Conservation (phyloP, 805 yeast genomes). For the Cyberlindnera americana region DNA sequence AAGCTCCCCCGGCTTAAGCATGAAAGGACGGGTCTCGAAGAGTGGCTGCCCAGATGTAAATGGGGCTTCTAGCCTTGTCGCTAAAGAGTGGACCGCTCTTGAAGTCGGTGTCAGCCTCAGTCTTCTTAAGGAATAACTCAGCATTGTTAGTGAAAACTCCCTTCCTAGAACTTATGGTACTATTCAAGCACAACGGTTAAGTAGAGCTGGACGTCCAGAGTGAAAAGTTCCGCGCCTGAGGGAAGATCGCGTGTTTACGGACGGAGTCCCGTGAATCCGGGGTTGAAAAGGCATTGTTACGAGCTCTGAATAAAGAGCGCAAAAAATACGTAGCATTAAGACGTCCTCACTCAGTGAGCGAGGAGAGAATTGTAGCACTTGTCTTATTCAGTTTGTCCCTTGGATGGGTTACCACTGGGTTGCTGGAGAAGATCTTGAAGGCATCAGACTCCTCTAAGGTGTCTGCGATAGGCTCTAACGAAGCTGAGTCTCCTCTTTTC, state of each 20-base stretch:
- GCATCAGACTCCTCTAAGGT: not conserved
- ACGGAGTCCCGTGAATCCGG: not conserved
- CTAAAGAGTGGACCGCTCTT: conserved; percentile 3
- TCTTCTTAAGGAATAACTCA: not conserved
- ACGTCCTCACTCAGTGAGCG: not conserved
- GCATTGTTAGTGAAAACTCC: not conserved
- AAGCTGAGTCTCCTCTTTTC: not conserved
- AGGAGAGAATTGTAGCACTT: conserved; percentile 8
- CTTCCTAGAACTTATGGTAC: too few species aligned
- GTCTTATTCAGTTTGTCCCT: conserved; percentile 16
- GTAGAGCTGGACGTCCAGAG: too few species aligned
- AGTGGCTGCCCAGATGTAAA: conserved; percentile 79
- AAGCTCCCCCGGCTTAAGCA: conserved; percentile 70
- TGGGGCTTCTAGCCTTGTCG: conserved; percentile 22
- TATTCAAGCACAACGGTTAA: too few species aligned
- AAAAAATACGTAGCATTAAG: not conserved
- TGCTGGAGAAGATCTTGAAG: conserved; percentile 12
- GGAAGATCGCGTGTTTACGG: too few species aligned
- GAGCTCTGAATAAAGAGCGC: not conserved
- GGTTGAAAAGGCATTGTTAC: not conserved
- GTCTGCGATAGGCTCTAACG: conserved; percentile 6
- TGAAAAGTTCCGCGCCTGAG: too few species aligned
- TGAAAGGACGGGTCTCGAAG: conserved; percentile 77
- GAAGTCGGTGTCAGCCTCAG: not conserved
- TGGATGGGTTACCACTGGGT: conserved; percentile 15